Conservation (phyloP, 2,329 filamentous ascomycete species). For the Neonectria hederae region DNA sequence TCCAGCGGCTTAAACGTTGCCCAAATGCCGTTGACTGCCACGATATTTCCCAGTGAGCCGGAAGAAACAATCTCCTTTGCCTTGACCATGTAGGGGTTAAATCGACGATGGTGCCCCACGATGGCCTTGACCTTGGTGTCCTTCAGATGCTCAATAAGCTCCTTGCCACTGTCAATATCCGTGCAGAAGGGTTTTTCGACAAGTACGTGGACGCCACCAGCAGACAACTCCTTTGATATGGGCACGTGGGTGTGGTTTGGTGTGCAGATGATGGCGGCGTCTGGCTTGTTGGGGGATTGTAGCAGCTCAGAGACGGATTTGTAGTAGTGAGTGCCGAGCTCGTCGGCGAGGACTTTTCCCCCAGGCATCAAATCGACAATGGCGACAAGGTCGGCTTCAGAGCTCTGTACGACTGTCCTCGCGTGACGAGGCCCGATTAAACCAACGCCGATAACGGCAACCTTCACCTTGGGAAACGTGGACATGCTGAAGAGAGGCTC, state of each 20-base stretch:
- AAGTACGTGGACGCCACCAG: conserved; percentile 60
- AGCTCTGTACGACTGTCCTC: conserved; percentile 37
- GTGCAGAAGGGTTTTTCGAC: conserved; percentile 66
- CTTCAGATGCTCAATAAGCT: conserved; percentile 42
- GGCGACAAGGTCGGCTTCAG: conserved; percentile 38
- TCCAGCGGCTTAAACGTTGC: conserved; percentile 58
- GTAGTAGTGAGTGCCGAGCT: conserved; percentile 37
- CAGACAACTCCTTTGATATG: conserved; percentile 58
- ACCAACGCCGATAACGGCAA: conserved; percentile 45
- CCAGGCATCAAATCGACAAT: conserved; percentile 44
- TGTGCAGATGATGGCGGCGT: conserved; percentile 67
- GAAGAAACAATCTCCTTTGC: conserved; percentile 56
- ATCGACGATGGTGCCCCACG: conserved; percentile 67
- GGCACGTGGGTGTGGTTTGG: conserved; percentile 67
- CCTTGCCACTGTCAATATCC: conserved; percentile 49
- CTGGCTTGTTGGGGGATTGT: conserved; percentile 50
- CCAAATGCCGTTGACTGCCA: conserved; percentile 67
- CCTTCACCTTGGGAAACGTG: conserved; percentile 14
- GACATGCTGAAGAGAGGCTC: conserved; percentile 2
- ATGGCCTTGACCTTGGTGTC: conserved; percentile 54
- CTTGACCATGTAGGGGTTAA: conserved; percentile 64
- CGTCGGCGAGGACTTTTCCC: conserved; percentile 32
- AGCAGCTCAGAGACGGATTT: conserved; percentile 55
- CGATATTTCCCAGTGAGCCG: conserved; percentile 54
- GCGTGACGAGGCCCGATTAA: conserved; percentile 46